Percentiles rank a stretch among this genome's conserved stretches.
phyloP scores from a whole-genome alignment of 2,329 filamentous ascomycete genomes.

The Blastomyces gilchristii region DNA sequence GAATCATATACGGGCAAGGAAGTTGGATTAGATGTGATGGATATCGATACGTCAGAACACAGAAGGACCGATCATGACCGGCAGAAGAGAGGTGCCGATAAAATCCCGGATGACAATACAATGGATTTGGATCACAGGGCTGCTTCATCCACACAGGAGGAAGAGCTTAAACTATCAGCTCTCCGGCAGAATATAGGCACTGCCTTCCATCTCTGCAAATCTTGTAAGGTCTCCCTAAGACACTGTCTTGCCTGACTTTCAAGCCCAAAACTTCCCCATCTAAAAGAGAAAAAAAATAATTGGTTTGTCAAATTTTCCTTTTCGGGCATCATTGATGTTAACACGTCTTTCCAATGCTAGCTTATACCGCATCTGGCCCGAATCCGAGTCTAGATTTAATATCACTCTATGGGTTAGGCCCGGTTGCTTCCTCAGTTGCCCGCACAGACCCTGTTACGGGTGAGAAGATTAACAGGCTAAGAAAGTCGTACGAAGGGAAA shows the following conservation, averaged over 20 bases:
- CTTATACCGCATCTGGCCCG: slow-evolving; percentile 43
- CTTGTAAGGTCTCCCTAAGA: slow-evolving; percentile 40
- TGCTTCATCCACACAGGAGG: slow-evolving; percentile 16
- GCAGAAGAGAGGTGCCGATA: slow-evolving; percentile 17
- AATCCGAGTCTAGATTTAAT: slow-evolving; percentile 50
- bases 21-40: slow-evolving; percentile 13
- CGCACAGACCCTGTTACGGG: slow-evolving; percentile 51
- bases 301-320: slow-evolving; percentile 22
- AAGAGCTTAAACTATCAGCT: slow-evolving; percentile 30
- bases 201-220: slow-evolving; percentile 41
- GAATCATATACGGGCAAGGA: slow-evolving; percentile 9
- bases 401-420: slow-evolving; percentile 47
- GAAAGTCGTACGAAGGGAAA: slow-evolving; percentile 46
- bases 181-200: slow-evolving; percentile 38
- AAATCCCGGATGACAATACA: slow-evolving; percentile 24
- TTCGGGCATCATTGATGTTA: slow-evolving; percentile 32
- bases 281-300: slow-evolving; percentile 5
- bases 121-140: slow-evolving; percentile 33
- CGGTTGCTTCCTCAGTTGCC: slow-evolving; percentile 48
- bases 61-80: slow-evolving; percentile 29
- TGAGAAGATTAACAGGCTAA: slow-evolving; percentile 54
- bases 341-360: slow-evolving; percentile 33
- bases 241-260: slow-evolving; percentile 15
- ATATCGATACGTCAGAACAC: slow-evolving; percentile 21
- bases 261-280: slow-evolving; percentile 16